Evolutionary conservation across 768 basidiomycete species (phyloP), one percentile per base, ranked within the genome.

Genomic region (Russula lepida): DNA sequence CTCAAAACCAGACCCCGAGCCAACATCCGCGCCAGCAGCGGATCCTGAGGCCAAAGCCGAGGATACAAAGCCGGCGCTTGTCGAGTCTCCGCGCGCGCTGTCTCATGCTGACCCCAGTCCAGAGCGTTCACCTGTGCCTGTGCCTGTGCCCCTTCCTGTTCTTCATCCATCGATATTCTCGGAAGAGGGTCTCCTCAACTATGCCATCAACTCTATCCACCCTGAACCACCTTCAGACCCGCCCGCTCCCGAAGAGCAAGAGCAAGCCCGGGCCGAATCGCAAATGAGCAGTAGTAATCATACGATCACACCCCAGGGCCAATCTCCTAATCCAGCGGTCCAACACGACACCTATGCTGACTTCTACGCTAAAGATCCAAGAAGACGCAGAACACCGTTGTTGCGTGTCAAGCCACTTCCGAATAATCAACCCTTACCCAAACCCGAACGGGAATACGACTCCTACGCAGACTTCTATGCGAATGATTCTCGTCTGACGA

Each of bases 381-480:
- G 64, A 7, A 53, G 62, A 39, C 60, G 60, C 5, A 56, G 35
- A 25, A 64, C 56, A 0, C 62, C 62, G 5, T 17, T 58, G 28
- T 28, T 57, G 27, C 53, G 50, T 6, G 56, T 61, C 3, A 63
- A 63, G 28, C 56, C 62, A 2, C 63, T 63, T 7, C 60, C 63
- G 12, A 63, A 44, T 30, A 58, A 57, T 17, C 52, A 54, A 5
- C 56, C 64, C 1, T 51, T 57, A 15, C 64, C 62, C 6, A 64
- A 58, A 27, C 53, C 44, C 4, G 64, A 65, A 51, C 52, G 48
- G 25, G 60, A 55, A 33, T 65, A 64, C 15, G 56, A 64, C 13
- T 44, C 25, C 17, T 65, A 65, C 13, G 64, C 62, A 2, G 64
- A 65, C 25, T 60, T 65, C 19, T 60, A 53, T 43, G 61, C 56